Evolutionary conservation across 1,139 yeast species (phyloP).

Genomic region (Scheffersomyces segobiensis): DNA sequence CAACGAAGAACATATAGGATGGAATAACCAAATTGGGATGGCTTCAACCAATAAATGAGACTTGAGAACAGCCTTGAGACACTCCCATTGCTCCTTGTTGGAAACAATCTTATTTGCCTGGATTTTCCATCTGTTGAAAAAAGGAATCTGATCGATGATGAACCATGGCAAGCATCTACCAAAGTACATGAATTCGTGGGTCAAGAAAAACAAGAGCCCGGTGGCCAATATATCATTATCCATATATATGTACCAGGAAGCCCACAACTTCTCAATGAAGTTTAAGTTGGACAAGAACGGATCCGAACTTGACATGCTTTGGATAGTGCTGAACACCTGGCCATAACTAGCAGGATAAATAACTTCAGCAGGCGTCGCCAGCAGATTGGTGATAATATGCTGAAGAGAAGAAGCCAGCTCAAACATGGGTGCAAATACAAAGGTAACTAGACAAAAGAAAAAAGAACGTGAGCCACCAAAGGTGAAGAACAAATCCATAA

Average conservation of each 20-base stretch:
- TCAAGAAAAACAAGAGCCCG: slow-evolving; percentile 69
- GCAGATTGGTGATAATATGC: not conserved
- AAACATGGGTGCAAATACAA: not conserved
- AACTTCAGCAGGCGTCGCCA: not conserved
- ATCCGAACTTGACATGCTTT: slow-evolving; percentile 7
- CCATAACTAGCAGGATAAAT: not conserved
- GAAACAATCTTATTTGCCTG: slow-evolving; percentile 80
- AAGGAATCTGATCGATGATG: slow-evolving; percentile 73
- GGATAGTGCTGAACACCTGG: slow-evolving; percentile 7
- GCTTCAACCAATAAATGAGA: slow-evolving; percentile 92
- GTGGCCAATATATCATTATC: slow-evolving; percentile 80
- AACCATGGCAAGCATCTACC: slow-evolving; percentile 86
- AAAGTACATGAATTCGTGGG: slow-evolving; percentile 81
- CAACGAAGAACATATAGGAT: slow-evolving; percentile 76
- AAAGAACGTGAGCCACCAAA: not conserved
- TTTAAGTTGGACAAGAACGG: slow-evolving; percentile 17
- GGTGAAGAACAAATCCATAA: not conserved
- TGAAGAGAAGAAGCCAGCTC: not conserved
- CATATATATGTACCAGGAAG: slow-evolving; percentile 71
- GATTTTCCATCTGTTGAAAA: slow-evolving; percentile 74
- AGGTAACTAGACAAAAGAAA: not conserved
- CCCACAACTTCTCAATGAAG: slow-evolving; percentile 68
- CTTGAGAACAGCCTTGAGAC: slow-evolving; percentile 77
- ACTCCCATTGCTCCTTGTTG: slow-evolving; percentile 84
- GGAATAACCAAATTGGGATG: slow-evolving; percentile 94